Percentiles rank a stretch among this genome's conserved stretches.
These are phyloP conservation scores for Kwoniella europaea DNA, from an alignment of 768 basidiomycete species.

Conservation along the genomic window DNA sequence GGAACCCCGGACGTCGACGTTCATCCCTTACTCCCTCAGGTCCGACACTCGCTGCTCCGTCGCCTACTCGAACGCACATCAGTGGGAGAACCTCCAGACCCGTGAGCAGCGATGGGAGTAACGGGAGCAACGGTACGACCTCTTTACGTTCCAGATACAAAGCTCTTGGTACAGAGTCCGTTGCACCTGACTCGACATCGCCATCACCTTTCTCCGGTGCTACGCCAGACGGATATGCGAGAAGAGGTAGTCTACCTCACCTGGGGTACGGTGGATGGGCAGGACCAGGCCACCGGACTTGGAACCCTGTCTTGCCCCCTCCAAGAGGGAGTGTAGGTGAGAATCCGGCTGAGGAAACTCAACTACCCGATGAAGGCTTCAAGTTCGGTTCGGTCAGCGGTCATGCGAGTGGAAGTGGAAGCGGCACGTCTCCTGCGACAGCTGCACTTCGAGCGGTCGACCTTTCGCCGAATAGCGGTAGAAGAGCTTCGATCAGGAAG, in stretches of 20 bases:
- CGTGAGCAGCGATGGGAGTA: conserved; percentile 36
- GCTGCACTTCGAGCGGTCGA: conserved; percentile 34
- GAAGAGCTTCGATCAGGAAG: conserved; percentile 18
- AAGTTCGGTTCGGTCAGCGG: conserved; percentile 41
- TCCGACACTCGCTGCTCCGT: conserved; percentile 43
- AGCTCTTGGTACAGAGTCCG: not conserved
- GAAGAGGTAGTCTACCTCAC: conserved; percentile 50
- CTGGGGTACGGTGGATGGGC: conserved; percentile 36
- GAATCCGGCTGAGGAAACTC: conserved; percentile 15
- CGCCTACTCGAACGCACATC: conserved; percentile 44
- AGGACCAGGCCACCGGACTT: conserved; percentile 25
- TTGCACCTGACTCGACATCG: not conserved
- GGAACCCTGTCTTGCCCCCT: conserved; percentile 45
- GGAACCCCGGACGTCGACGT: conserved; percentile 31
- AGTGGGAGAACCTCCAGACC: conserved; percentile 36
- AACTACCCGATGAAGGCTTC: conserved; percentile 32
- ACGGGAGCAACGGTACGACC: conserved; percentile 9
- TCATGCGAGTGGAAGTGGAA: not conserved
- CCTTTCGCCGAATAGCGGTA: conserved; percentile 29
- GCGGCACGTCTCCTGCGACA: conserved; percentile 29
- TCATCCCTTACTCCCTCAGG: conserved; percentile 52
- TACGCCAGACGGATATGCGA: conserved; percentile 16
- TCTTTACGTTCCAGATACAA: not conserved
- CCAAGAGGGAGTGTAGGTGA: conserved; percentile 46
- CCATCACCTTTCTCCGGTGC: conserved; percentile 6